Evolutionary conservation across 345 rosid genomes (phyloP), one percentile per base, ranked within the genome.

Genomic region (Carallia pectinifolia): DNA sequence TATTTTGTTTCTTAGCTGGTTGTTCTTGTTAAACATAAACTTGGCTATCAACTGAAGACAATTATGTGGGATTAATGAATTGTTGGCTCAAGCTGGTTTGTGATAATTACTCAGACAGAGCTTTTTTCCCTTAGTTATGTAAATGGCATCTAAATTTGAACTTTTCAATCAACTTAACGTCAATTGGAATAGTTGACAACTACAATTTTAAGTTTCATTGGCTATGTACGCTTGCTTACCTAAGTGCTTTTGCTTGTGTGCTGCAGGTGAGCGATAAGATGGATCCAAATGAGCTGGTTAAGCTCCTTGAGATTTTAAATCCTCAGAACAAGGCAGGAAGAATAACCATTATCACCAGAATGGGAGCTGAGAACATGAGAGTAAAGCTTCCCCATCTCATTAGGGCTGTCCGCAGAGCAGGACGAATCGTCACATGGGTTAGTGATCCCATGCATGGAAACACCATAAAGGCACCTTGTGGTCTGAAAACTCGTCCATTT

Each of bases 401-500:
- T 9, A 80, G 96, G 79, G 96, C 92, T 23, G 94, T 90, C 17
- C 86, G 92, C 17, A 58, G 87, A 7, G 88, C 94, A 19, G 96
- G 97, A 58, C 96, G 82, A 73, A 90, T 90, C 74, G 96, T 90
- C 72, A 90, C 96, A 23, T 92, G 97, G 96, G 94, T 92, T 72
- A 90, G 96, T 74, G 97, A 92, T 79, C 97, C 97, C 59, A 90
- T 92, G 97, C 97, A 92, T 54, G 97, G 97, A 67, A 92, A 92
- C 90, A 92, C 97, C 76, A 90, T 92, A 58, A 92, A 92, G 83
- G 96, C 96, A 79, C 97, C 97, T n/a, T 88, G 92, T 10, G 97
- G 97, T 74, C 90, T 92, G 66, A 92, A 92, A 83, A 92, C 96
- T 72, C 94, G 97, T 40, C 96, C 97, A 7, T 92, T 92, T 6